Base-by-base conservation (phyloP, 1,139 yeast genomes). In the Saccharomyces uvarum region DNA sequence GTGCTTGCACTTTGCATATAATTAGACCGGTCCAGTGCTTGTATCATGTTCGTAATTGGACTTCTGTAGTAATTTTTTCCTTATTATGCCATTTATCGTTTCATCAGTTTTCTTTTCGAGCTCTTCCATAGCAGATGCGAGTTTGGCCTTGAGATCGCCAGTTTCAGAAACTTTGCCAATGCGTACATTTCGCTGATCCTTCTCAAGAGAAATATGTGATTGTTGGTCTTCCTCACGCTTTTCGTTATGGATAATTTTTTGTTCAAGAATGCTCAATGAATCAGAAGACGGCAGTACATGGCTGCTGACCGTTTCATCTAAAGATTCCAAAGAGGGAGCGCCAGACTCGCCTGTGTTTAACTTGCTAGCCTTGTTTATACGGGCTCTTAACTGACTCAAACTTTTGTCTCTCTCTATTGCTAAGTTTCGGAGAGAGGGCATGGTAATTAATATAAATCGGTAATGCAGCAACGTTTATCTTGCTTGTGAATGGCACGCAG, bases 101-200 rank as follows among this genome's bases (percentile, higher is more conserved):
- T 67, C 65, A 48, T 76, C 73, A 0, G 80, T 77, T 48, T 70
- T 64, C 50, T 67, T 65, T 19, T 75, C 71, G n/a, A 77, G 61
- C 3, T 70, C 60, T 9, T 70, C 72, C 53, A 76, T 50, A 49
- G 72, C 71, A 0, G 69, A 69, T 48, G 70, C 68, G 8, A 78
- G 57, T 55, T 74, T 76, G 27, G 74, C 62, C 58, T 75, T 71
- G 49, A 76, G 60, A 58, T 77, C 81, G 68, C 73, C 67, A 7
- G 73, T 69, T 13, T 67, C 68, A 38, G 68, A 62, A 54, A 66
- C 66, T 27, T n/a, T 44, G n/a, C 28, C 38, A 9, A 14, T 48
- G n/a, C n/a, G 9, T 14, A 4, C 19, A 11, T 8, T 13, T 6
- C 7, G 26, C n/a, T 28, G 24, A 13, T 7, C 14, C 16, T 16